Evolutionary conservation across 495 filamentous ascomycete species (phyloP).

Genomic region (Aspergillus egyptiacus): DNA sequence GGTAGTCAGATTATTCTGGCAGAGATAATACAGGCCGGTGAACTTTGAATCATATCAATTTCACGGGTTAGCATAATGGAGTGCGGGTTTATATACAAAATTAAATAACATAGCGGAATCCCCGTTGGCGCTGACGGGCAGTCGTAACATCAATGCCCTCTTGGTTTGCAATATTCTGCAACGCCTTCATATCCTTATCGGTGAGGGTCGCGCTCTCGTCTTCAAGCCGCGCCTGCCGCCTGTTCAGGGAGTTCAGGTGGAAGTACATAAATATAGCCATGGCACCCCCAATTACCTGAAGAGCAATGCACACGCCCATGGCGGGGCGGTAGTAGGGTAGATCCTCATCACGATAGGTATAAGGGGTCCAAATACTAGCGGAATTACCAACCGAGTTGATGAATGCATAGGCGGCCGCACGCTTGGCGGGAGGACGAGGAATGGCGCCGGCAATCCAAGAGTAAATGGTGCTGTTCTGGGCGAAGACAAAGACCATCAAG

Average conservation of each 20-base stretch:
- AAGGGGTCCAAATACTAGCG: slow-evolving; percentile 51
- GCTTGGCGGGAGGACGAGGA: slow-evolving; percentile 48
- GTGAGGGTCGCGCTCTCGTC: slow-evolving; percentile 36
- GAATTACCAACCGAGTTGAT: slow-evolving; percentile 51
- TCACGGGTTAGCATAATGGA: not conserved
- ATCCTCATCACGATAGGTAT: slow-evolving; percentile 39
- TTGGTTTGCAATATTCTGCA: slow-evolving; percentile 43
- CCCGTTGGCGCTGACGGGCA: slow-evolving; percentile 42
- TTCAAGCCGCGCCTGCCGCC: slow-evolving; percentile 41
- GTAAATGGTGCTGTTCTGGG: slow-evolving; percentile 47
- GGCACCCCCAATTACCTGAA: slow-evolving; percentile 36
- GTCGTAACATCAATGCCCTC: slow-evolving; percentile 45
- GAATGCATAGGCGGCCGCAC: slow-evolving; percentile 49
- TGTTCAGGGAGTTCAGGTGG: slow-evolving; percentile 39
- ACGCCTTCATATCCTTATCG: slow-evolving; percentile 34
- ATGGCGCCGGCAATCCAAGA: slow-evolving; percentile 51
- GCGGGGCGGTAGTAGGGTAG: slow-evolving; percentile 39
- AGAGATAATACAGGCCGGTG: no score
- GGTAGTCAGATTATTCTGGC: no score
- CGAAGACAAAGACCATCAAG: slow-evolving; percentile 50
- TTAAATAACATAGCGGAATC: slow-evolving; percentile 40
- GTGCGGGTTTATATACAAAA: not conserved
- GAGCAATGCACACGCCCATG: slow-evolving; percentile 42
- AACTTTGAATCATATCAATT: no score
- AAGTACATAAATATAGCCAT: slow-evolving; percentile 39